These are phyloP conservation scores for Leishmania amazonensis DNA, from an alignment of 208 protist species.

Conservation along the genomic window DNA sequence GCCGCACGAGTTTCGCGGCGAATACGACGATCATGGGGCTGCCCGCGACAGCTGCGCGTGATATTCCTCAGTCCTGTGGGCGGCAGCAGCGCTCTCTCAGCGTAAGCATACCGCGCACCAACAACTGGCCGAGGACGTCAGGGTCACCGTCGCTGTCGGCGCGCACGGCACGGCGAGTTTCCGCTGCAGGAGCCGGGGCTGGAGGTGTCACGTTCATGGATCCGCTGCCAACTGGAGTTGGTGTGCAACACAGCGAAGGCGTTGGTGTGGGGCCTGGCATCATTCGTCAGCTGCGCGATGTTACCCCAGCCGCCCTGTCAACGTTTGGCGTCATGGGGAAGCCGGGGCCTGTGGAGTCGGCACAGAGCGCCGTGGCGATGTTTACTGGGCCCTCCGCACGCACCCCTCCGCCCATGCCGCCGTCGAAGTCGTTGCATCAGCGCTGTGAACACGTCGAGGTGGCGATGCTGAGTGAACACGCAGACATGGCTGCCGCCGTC, in stretches of 20 bases:
- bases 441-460: background rate
- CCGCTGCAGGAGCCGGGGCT: background rate
- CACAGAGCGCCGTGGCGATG: background rate
- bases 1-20: constrained; percentile 31
- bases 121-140: background rate
- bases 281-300: constrained; percentile 13
- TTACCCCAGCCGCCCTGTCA: background rate
- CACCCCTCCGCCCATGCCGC: background rate
- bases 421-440: background rate
- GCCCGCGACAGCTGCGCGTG: background rate
- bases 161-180: background rate
- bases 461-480: background rate
- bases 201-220: background rate
- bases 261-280: background rate
- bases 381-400: background rate
- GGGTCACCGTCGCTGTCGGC: background rate
- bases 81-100: background rate
- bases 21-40: constrained; percentile 19
- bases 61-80: background rate
- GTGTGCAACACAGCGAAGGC: background rate
- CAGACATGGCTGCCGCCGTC: background rate
- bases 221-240: background rate
- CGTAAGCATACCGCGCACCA: too few relatives aligned
- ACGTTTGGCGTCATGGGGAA: background rate
- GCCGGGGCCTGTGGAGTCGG: too few relatives aligned